Conservation (phyloP, 305 asterid genomes). For the Fraxinus baroniana region DNA sequence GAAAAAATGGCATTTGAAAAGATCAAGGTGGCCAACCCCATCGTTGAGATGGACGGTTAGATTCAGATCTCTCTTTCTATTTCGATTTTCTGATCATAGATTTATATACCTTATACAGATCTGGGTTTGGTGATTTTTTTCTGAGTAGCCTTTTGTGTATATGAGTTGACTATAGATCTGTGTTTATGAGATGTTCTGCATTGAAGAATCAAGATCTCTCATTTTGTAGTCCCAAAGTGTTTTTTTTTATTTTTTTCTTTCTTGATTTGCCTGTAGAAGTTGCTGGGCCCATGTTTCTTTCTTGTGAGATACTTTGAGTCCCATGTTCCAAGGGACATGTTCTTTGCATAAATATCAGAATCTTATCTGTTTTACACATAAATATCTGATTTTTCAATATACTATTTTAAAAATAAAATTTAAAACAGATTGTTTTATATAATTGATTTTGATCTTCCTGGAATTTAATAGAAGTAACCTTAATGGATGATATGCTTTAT, state of each 20-base stretch:
- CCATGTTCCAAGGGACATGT: background rate
- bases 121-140: constrained; percentile 1
- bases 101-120: constrained; percentile 18
- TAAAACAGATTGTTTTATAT: background rate
- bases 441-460: background rate
- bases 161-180: constrained; percentile 22
- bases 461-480: constrained; percentile 18
- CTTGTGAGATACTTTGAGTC: background rate
- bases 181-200: background rate
- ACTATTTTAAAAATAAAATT: background rate
- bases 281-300: constrained; percentile 17
- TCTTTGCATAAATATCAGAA: background rate
- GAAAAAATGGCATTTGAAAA: constrained; percentile 61
- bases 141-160: background rate
- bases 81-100: background rate
- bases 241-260: background rate
- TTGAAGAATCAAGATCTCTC: constrained; percentile 18
- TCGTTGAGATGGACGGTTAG: constrained; percentile 98
- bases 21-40: constrained; percentile 92
- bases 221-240: constrained; percentile 2
- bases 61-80: constrained; percentile 32
- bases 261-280: constrained; percentile 11
- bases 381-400: background rate
- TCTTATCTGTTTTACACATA: background rate
- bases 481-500: background rate